A percentile compares a stretch with the other conserved stretches of the same genome.
phyloP scores from a whole-genome alignment of 768 basidiomycete species.

The Phaeotremella fagi region DNA sequence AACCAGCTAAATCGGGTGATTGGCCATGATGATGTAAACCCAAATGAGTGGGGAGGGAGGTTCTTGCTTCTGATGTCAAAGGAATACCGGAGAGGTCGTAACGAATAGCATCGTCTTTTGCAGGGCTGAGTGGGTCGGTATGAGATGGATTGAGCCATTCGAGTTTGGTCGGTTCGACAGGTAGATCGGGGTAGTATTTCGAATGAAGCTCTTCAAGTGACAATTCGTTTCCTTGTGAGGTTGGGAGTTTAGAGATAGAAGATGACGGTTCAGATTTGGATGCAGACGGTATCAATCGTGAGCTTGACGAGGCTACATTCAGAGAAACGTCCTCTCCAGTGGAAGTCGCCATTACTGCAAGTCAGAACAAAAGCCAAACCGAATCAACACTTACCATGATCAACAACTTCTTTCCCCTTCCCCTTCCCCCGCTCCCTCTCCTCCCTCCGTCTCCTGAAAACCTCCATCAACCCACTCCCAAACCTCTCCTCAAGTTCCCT shows the following conservation, averaged over 20 bases:
- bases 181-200: slow-evolving; percentile 72
- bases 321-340: neutral
- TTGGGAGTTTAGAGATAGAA: neutral
- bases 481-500: slow-evolving; percentile 32
- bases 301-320: slow-evolving; percentile 1
- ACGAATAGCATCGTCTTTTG: slow-evolving; percentile 50
- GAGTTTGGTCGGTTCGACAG: slow-evolving; percentile 65
- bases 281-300: neutral
- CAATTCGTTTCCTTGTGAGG: slow-evolving; percentile 53
- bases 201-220: slow-evolving; percentile 77
- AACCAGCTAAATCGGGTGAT: slow-evolving; percentile 67
- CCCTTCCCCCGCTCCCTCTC: slow-evolving; percentile 5
- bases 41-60: slow-evolving; percentile 69
- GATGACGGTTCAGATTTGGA: slow-evolving; percentile 4
- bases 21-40: slow-evolving; percentile 90
- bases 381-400: neutral
- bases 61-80: slow-evolving; percentile 58
- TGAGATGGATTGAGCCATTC: slow-evolving; percentile 68
- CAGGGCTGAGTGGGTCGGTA: slow-evolving; percentile 13
- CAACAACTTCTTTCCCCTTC: slow-evolving; percentile 2
- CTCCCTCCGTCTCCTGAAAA: slow-evolving; percentile 23
- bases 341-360: neutral
- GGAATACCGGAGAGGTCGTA: slow-evolving; percentile 68
- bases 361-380: neutral
- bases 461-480: slow-evolving; percentile 15